Evolutionary conservation across 2,329 filamentous ascomycete species (phyloP).

Genomic region (Keithomyces neogunnii): DNA sequence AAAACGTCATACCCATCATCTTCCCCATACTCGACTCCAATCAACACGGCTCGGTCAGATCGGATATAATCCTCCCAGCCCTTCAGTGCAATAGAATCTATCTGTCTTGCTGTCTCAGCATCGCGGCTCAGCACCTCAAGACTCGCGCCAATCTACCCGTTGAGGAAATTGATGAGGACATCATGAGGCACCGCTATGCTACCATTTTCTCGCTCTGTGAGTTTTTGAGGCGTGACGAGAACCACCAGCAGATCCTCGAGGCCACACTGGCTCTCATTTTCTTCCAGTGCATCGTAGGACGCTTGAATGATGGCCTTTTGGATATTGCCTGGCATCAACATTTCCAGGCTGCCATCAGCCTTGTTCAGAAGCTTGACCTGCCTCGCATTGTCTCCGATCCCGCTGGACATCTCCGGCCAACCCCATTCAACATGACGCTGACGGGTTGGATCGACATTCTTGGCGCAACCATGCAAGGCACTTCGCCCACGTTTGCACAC

Average conservation of each 20-base stretch:
- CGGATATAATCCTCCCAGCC: conserved; percentile 77
- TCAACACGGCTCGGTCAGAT: conserved; percentile 72
- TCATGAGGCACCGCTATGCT: conserved; percentile 83
- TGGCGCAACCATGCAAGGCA: conserved; percentile 83
- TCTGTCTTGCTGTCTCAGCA: conserved; percentile 90
- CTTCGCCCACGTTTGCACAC: conserved; percentile 80
- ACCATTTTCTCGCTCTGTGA: conserved; percentile 82
- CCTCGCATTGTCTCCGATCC: conserved; percentile 57
- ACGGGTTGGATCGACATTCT: conserved; percentile 96
- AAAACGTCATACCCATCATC: conserved; percentile 76
- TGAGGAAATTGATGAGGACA: conserved; percentile 78
- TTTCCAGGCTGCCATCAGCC: conserved; percentile 80
- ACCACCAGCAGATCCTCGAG: conserved; percentile 84
- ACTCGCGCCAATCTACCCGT: conserved; percentile 52
- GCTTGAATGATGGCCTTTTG: conserved; percentile 72
- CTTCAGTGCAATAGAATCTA: conserved; percentile 89
- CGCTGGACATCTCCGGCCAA: conserved; percentile 42
- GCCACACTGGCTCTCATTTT: conserved; percentile 92
- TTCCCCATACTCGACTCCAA: conserved; percentile 90
- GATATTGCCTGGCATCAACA: conserved; percentile 97
- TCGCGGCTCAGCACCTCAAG: conserved; percentile 88
- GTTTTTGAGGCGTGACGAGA: conserved; percentile 67
- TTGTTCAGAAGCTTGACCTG: conserved; percentile 79
- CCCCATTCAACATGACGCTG: conserved; percentile 92
- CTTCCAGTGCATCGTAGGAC: conserved; percentile 87